phyloP scores from a whole-genome alignment of 2,329 filamentous ascomycete genomes.

The Ophiosphaerella korrae region DNA sequence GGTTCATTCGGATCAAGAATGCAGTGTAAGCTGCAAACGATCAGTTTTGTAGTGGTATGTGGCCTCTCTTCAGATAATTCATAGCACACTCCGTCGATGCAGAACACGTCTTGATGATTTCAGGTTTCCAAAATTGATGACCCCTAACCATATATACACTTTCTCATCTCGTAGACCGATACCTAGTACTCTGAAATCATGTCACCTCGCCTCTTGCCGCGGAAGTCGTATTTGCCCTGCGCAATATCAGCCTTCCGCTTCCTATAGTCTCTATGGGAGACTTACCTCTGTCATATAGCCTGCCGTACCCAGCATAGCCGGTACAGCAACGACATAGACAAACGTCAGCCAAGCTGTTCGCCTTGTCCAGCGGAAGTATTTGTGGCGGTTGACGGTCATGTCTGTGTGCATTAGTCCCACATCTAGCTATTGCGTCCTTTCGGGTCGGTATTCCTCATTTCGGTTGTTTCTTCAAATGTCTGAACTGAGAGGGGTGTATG shows the following conservation, averaged over 20 bases:
- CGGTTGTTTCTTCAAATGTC: no score
- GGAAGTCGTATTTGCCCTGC: constrained; percentile 83
- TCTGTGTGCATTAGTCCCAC: constrained; percentile 57
- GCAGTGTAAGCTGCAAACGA: no score
- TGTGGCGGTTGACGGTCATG: constrained; percentile 83
- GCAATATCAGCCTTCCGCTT: constrained; percentile 21
- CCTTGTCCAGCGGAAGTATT: constrained; percentile 93
- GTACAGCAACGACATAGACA: constrained; percentile 75
- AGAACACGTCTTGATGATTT: no score
- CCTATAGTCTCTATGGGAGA: constrained; percentile 27
- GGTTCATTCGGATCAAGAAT: no score
- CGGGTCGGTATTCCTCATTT: no score
- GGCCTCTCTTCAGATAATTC: no score
- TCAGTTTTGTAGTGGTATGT: no score
- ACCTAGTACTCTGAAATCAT: constrained; percentile 75
- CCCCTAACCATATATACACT: not conserved
- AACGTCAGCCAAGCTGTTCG: constrained; percentile 81
- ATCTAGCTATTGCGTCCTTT: no score
- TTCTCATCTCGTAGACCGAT: not conserved
- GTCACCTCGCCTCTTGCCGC: constrained; percentile 88
- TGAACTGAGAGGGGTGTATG: no score
- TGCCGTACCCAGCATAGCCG: constrained; percentile 70
- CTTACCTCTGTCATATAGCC: constrained; percentile 87
- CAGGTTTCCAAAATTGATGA: not conserved
- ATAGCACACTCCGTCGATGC: no score